Evolutionary conservation across 495 filamentous ascomycete genomes (phyloP).

Genomic region (Arthonia radiata): DNA sequence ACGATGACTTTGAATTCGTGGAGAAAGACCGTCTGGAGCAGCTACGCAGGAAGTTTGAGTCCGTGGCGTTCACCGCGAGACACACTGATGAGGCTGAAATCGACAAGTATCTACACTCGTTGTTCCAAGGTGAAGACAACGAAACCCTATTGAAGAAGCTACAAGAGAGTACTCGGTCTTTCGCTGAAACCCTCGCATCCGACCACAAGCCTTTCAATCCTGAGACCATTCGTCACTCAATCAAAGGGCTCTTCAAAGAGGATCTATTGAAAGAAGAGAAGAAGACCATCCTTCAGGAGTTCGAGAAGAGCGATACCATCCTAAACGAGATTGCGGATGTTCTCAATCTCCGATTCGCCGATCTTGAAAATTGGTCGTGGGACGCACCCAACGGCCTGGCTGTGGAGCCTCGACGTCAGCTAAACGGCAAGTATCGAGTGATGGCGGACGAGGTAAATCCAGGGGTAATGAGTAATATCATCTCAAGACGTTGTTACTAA

Average conservation of each 20-base stretch:
- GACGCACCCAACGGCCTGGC: conserved; percentile 4
- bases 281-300: conserved; percentile 4
- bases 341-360: conserved; percentile 3
- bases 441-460: conserved; percentile 5
- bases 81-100: conserved; percentile 3
- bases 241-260: conserved; percentile 4
- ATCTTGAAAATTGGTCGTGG: conserved; percentile 9
- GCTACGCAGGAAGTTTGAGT: conserved; percentile 5
- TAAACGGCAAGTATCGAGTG: conserved; percentile 4
- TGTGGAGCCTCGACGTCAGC: conserved; percentile 4
- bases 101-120: conserved; percentile 3
- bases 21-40: conserved; percentile 4
- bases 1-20: too few species aligned
- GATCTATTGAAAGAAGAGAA: conserved; percentile 5
- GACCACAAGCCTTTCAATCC: too few species aligned
- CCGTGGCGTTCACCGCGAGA: conserved; percentile 1
- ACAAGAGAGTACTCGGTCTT: too few species aligned
- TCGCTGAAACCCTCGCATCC: too few species aligned
- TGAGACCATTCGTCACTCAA: conserved; percentile 20
- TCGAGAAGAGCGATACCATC: conserved; percentile 3
- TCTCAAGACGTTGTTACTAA: too few species aligned
- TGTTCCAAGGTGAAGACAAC: too few species aligned
- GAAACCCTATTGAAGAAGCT: too few species aligned
- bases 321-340: conserved; percentile 3
- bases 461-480: too few species aligned